These are phyloP conservation scores for Coemansia asiatica DNA, from an alignment of 192 early-diverging fungal genomes.

Conservation along the genomic window DNA sequence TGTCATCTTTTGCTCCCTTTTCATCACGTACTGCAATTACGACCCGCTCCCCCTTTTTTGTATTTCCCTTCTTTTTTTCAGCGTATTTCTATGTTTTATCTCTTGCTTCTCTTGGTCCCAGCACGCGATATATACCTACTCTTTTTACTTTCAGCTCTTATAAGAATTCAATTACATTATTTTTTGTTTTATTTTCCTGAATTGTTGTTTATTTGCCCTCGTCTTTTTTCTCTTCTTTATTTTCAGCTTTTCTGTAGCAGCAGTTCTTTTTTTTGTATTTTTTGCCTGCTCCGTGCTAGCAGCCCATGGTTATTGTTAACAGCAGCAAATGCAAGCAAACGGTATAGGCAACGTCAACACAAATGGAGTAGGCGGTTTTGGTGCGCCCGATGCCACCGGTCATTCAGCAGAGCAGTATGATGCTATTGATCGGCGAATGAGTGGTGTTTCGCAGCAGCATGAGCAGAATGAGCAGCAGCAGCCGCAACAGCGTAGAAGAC, in stretches of 20 bases:
- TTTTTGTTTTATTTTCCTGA: background rate
- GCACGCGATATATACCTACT: background rate
- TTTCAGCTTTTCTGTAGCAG: background rate
- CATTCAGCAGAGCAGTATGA: constrained; percentile 8
- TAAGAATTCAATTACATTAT: background rate
- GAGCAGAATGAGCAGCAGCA: background rate
- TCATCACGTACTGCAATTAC: background rate
- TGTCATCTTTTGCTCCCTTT: background rate
- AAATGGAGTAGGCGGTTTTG: constrained; percentile 20
- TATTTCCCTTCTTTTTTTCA: constrained; percentile 1
- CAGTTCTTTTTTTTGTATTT: constrained; percentile 1
- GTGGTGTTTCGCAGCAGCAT: constrained; percentile 1
- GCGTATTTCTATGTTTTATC: background rate
- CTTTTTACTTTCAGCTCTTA: background rate
- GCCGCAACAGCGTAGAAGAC: constrained; percentile 16
- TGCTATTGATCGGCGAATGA: constrained; percentile 1
- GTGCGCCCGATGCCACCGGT: constrained; percentile 19
- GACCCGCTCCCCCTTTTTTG: background rate
- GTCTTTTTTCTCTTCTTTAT: background rate
- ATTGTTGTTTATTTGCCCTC: background rate
- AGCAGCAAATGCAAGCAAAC: constrained; percentile 48
- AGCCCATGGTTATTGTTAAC: constrained; percentile 14
- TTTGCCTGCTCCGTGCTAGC: constrained; percentile 7
- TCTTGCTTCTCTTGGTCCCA: background rate
- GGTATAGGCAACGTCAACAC: constrained; percentile 36